These are phyloP conservation scores for Pseudogymnoascus sp. DNA, from an alignment of 2,329 filamentous ascomycete genomes.

Conservation along the genomic window DNA sequence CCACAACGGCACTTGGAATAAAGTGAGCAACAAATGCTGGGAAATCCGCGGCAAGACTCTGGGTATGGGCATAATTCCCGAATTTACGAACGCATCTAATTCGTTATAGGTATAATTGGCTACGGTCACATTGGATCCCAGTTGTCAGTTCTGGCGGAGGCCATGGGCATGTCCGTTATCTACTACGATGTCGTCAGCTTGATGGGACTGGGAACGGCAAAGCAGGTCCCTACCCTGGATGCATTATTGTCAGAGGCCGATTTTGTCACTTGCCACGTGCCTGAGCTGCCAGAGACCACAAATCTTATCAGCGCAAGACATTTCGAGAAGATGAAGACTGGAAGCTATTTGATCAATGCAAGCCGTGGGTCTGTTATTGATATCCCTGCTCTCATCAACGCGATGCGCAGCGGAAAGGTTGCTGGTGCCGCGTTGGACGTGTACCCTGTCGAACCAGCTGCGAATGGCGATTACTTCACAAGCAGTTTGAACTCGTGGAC, in stretches of 20 bases:
- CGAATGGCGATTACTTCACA: constrained; percentile 93
- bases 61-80: constrained; percentile 40
- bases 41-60: constrained; percentile 96
- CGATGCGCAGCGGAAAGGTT: constrained; percentile 76
- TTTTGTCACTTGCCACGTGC: constrained; percentile 92
- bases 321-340: constrained; percentile 82
- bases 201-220: constrained; percentile 86
- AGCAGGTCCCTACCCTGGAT: constrained; percentile 71
- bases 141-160: constrained; percentile 87
- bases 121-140: constrained; percentile 98
- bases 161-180: constrained; percentile 96
- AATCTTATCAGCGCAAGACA: constrained; percentile 79
- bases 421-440: constrained; percentile 95
- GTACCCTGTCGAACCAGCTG: constrained; percentile 86
- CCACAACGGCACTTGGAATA: constrained; percentile 94
- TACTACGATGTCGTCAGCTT: constrained; percentile 94
- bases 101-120: constrained; percentile 66
- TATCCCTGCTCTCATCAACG: constrained; percentile 82
- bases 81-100: constrained; percentile 11
- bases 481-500: constrained; percentile 75
- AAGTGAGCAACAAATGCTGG: constrained; percentile 95
- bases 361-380: constrained; percentile 90
- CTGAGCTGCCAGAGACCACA: constrained; percentile 85
- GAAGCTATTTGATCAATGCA: constrained; percentile 92
- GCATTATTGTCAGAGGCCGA: constrained; percentile 71